A percentile compares a stretch with the other conserved stretches of the same genome.
Conservation (phyloP, 495 filamentous ascomycete species). For the Penicillium herquei region DNA sequence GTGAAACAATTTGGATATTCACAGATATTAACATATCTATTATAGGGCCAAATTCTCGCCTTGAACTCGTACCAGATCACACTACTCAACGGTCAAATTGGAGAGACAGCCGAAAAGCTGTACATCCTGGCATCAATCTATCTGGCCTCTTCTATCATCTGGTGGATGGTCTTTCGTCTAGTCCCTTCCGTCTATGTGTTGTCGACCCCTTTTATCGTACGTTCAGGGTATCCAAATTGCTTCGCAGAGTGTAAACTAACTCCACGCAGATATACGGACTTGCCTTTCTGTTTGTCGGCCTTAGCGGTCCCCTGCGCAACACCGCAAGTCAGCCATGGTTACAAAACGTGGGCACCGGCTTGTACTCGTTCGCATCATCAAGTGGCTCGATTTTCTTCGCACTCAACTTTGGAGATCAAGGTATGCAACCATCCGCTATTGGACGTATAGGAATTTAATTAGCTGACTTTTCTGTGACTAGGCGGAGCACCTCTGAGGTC, state of each 20-base stretch:
- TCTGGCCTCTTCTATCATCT: conserved; percentile 56
- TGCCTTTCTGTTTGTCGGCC: conserved; percentile 64
- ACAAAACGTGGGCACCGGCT: conserved; percentile 45
- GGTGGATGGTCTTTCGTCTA: conserved; percentile 70
- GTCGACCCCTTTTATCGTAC: conserved; percentile 53
- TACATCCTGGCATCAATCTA: conserved; percentile 69
- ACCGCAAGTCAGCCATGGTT: conserved; percentile 45
- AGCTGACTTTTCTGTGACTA: conserved; percentile 10
- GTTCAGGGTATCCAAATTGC: conserved; percentile 10
- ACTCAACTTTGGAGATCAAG: conserved; percentile 51
- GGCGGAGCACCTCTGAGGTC: conserved; percentile 42
- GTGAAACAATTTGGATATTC: neutral
- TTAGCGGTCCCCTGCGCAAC: conserved; percentile 53
- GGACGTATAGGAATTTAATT: conserved; percentile 1
- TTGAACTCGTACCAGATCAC: conserved; percentile 74
- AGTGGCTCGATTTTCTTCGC: conserved; percentile 52
- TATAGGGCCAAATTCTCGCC: conserved; percentile 64
- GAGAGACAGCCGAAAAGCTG: conserved; percentile 60
- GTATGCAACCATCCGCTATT: neutral
- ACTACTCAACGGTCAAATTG: conserved; percentile 63
- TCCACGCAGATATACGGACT: conserved; percentile 44
- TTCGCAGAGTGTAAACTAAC: neutral
- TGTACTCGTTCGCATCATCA: conserved; percentile 47
- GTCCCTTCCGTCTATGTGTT: conserved; percentile 59
- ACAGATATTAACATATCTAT: conserved; percentile 1